These are phyloP conservation scores for Ophiostoma australiae DNA, from an alignment of 2,329 filamentous ascomycete genomes.

Conservation along the genomic window DNA sequence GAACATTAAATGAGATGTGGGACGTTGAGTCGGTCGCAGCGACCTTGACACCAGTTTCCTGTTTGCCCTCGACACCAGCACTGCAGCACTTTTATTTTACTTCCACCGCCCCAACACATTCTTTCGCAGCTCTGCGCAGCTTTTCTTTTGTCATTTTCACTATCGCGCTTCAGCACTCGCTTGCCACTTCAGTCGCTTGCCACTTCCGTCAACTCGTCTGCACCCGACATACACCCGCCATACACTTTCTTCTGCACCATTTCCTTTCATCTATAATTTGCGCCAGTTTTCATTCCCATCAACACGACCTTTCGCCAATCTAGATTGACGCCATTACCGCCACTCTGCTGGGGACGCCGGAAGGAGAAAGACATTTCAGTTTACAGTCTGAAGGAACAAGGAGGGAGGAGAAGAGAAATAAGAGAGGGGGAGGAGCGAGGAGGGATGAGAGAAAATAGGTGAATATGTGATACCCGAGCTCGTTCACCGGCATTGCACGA, in stretches of 20 bases:
- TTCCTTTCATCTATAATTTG: not conserved
- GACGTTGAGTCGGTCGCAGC: not conserved
- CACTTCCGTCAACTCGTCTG: not conserved
- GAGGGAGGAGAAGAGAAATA: not conserved
- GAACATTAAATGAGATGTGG: constrained; percentile 41
- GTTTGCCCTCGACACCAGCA: not conserved
- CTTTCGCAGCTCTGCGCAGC: not conserved
- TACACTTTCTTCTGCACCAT: not conserved
- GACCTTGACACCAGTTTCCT: not conserved
- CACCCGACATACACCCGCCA: not conserved
- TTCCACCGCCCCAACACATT: not conserved
- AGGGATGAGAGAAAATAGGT: constrained; percentile 22
- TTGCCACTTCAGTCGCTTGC: not conserved
- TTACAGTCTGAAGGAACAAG: not conserved
- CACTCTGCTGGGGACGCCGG: constrained; percentile 3
- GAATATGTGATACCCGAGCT: constrained; percentile 28
- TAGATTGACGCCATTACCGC: constrained; percentile 4
- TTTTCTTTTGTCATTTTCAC: not conserved
- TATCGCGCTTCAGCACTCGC: not conserved
- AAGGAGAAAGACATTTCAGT: not conserved
- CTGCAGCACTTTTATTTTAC: not conserved
- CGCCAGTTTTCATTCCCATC: not conserved
- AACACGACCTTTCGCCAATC: constrained; percentile 2
- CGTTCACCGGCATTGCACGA: constrained; percentile 26
- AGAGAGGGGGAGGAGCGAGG: not conserved